Conservation (phyloP, 2,329 filamentous ascomycete species). For the Colletotrichum viniferum region DNA sequence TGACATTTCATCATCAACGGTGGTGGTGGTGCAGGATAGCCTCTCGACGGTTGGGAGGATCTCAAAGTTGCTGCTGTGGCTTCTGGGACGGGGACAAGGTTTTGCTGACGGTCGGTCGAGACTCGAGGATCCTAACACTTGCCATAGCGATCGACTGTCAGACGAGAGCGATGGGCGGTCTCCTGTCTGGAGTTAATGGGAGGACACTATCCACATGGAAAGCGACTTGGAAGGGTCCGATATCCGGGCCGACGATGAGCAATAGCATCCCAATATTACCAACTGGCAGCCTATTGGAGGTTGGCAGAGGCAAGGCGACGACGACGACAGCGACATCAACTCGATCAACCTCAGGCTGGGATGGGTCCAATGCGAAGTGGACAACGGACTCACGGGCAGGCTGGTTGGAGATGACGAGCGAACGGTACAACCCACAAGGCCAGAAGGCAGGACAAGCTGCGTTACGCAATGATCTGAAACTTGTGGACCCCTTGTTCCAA, state of each 20-base stretch:
- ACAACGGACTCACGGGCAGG: neutral
- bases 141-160: neutral
- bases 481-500: conserved; percentile 14
- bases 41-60: neutral
- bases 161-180: neutral
- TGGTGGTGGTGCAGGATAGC: neutral
- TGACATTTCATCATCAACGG: neutral
- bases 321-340: neutral
- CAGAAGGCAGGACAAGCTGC: neutral
- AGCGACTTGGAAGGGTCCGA: neutral
- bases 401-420: neutral
- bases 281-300: neutral
- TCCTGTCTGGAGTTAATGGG: neutral
- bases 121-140: neutral
- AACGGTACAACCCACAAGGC: neutral
- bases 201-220: neutral
- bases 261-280: neutral
- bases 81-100: neutral
- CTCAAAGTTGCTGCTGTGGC: neutral
- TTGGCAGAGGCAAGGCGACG: neutral
- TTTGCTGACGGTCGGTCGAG: neutral
- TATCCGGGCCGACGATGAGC: neutral
- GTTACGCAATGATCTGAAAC: conserved; percentile 20
- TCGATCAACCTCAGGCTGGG: neutral
- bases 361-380: neutral